phyloP scores from a whole-genome alignment of 148 eudicot species.

The Dysphania ambrosioides region DNA sequence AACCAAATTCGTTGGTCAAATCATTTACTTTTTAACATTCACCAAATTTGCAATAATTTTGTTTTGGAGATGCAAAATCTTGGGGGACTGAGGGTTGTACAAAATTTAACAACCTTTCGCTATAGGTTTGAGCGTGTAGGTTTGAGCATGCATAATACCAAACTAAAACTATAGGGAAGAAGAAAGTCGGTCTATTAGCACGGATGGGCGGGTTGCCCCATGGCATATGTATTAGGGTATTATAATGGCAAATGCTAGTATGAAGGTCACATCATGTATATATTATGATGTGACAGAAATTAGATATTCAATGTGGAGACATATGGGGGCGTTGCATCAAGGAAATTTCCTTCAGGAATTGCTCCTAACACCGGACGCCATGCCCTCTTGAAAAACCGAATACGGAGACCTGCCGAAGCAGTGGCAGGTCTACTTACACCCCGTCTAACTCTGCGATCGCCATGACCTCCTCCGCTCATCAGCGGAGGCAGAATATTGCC shows the following conservation, averaged over 20 bases:
- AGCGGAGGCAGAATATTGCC: not conserved
- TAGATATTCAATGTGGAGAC: not conserved
- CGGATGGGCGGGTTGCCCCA: not conserved
- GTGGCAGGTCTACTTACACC: not conserved
- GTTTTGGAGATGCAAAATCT: no score
- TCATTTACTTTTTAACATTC: no score
- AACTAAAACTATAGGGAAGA: not conserved
- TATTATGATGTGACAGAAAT: not conserved
- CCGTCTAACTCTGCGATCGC: slow-evolving; percentile 1
- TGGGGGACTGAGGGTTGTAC: no score
- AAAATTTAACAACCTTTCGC: no score
- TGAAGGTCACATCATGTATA: not conserved
- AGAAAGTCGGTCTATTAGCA: not conserved
- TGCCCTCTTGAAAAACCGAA: slow-evolving; percentile 18
- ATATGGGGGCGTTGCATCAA: not conserved
- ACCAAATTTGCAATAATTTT: no score
- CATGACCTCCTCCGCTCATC: not conserved
- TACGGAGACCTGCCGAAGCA: slow-evolving; percentile 16
- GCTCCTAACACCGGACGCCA: slow-evolving; percentile 28
- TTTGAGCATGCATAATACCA: no score
- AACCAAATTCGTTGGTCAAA: no score
- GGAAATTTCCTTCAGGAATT: slow-evolving; percentile 22
- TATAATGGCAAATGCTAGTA: not conserved
- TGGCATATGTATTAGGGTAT: not conserved
- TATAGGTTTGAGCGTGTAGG: no score